Evolutionary conservation across 176 grass and related monocot genomes (phyloP).

Genomic region (Ensete ventricosum): DNA sequence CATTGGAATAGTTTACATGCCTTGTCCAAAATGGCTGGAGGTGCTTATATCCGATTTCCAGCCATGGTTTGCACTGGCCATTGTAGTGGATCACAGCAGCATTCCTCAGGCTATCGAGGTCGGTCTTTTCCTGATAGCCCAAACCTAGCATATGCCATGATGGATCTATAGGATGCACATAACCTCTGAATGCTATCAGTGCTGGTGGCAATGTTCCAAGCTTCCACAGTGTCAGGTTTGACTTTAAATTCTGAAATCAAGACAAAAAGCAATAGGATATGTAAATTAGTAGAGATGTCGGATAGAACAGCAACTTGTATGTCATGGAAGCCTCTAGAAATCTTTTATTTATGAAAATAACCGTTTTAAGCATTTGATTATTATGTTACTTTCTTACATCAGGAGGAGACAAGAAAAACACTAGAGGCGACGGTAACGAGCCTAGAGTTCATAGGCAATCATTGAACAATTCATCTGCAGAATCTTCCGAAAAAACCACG

Average conservation of each 20-base stretch:
- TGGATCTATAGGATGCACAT: constrained; percentile 8
- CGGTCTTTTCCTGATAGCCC: constrained; percentile 19
- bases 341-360: too few relatives aligned
- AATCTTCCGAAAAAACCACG: too few relatives aligned
- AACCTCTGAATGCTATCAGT: constrained; percentile 15
- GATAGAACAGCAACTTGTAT: background rate
- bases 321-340: too few relatives aligned
- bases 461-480: too few relatives aligned
- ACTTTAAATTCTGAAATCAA: constrained; percentile 17
- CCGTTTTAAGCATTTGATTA: too few relatives aligned
- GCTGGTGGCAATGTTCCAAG: constrained; percentile 18
- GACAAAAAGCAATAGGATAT: too few relatives aligned
- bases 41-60: constrained; percentile 23
- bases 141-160: constrained; percentile 22
- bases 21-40: constrained; percentile 11
- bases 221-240: constrained; percentile 20
- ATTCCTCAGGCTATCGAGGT: background rate
- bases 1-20: constrained; percentile 21
- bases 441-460: too few relatives aligned
- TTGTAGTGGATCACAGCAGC: constrained; percentile 20
- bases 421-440: too few relatives aligned
- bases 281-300: background rate
- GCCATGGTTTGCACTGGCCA: constrained; percentile 21
- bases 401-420: too few relatives aligned
- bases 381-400: too few relatives aligned